A percentile compares a stretch with the other conserved stretches of the same genome.
Conservation (phyloP, 2,329 filamentous ascomycete species). For the Niveomyces coronatus region DNA sequence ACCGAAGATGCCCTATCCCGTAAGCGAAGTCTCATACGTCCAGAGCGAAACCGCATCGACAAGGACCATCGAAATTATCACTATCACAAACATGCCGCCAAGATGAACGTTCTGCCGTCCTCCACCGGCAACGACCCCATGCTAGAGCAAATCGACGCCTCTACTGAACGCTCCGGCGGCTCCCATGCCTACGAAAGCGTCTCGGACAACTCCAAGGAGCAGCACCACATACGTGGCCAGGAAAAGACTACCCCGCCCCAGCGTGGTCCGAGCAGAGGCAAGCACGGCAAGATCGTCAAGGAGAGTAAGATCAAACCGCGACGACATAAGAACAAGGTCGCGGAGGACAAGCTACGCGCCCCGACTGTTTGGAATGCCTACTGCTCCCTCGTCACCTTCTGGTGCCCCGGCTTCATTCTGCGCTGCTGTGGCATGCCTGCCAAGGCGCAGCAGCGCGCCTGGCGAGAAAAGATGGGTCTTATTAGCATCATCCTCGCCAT, state of each 20-base stretch:
- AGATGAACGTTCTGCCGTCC: conserved; percentile 84
- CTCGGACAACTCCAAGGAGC: conserved; percentile 33
- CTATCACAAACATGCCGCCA: conserved; percentile 88
- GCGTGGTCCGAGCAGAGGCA: conserved; percentile 30
- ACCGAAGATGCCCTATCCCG: conserved; percentile 38
- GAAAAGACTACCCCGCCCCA: conserved; percentile 20
- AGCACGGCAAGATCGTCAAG: conserved; percentile 56
- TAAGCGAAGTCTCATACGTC: conserved; percentile 81
- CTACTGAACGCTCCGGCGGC: conserved; percentile 41
- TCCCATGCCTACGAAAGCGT: conserved; percentile 35
- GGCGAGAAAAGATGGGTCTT: conserved; percentile 96
- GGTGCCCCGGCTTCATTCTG: conserved; percentile 78
- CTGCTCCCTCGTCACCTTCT: conserved; percentile 88
- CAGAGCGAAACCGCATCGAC: conserved; percentile 78
- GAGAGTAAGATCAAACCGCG: conserved; percentile 33
- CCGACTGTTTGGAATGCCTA: conserved; percentile 93
- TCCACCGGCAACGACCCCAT: conserved; percentile 88
- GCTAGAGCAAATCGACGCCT: conserved; percentile 63
- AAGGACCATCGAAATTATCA: conserved; percentile 88
- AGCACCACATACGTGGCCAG: conserved; percentile 19
- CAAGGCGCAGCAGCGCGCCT: conserved; percentile 81
- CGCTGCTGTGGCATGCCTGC: conserved; percentile 76
- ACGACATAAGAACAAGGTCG: conserved; percentile 41
- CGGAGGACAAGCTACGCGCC: conserved; percentile 58
- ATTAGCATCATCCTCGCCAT: conserved; percentile 88